phyloP scores from a whole-genome alignment of 2,329 filamentous ascomycete genomes.

The Daldinia sp. region DNA sequence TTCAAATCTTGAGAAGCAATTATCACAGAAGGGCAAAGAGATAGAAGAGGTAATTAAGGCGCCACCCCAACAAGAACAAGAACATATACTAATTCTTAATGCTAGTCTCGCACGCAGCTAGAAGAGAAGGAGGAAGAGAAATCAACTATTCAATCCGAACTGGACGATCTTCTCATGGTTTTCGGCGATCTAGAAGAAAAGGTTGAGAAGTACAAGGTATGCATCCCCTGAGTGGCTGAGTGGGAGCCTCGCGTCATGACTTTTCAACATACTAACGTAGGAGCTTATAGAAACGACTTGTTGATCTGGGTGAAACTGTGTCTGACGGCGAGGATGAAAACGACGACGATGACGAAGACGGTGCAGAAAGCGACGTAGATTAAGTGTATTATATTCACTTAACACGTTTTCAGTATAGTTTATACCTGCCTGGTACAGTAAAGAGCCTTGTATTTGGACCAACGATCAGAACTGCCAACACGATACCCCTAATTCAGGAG shows the following conservation, averaged over 20 bases:
- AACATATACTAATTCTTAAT: slow-evolving; percentile 31
- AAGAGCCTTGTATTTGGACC: not conserved
- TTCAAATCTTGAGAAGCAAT: slow-evolving; percentile 63
- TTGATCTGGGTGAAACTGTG: slow-evolving; percentile 75
- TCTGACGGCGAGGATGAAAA: slow-evolving; percentile 79
- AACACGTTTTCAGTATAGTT: not conserved
- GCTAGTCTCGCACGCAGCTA: slow-evolving; percentile 48
- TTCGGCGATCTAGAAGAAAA: slow-evolving; percentile 86
- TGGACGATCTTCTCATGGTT: slow-evolving; percentile 85
- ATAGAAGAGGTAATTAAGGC: slow-evolving; percentile 48
- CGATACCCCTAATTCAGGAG: slow-evolving; percentile 24
- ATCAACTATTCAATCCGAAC: slow-evolving; percentile 74
- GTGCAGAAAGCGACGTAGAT: slow-evolving; percentile 51
- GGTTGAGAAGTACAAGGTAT: slow-evolving; percentile 78
- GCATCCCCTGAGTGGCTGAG: slow-evolving; percentile 43
- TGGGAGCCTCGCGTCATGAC: not conserved
- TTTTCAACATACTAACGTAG: slow-evolving; percentile 33
- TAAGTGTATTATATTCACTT: slow-evolving; percentile 33
- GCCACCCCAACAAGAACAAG: slow-evolving; percentile 14
- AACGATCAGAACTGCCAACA: slow-evolving; percentile 7
- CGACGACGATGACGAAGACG: slow-evolving; percentile 63
- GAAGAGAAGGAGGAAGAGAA: slow-evolving; percentile 71
- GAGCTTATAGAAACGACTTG: slow-evolving; percentile 65
- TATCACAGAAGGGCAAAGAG: slow-evolving; percentile 55
- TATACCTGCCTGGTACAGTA: not conserved